phyloP scores from a whole-genome alignment of 768 basidiomycete genomes.

The Auriculariales sp. region DNA sequence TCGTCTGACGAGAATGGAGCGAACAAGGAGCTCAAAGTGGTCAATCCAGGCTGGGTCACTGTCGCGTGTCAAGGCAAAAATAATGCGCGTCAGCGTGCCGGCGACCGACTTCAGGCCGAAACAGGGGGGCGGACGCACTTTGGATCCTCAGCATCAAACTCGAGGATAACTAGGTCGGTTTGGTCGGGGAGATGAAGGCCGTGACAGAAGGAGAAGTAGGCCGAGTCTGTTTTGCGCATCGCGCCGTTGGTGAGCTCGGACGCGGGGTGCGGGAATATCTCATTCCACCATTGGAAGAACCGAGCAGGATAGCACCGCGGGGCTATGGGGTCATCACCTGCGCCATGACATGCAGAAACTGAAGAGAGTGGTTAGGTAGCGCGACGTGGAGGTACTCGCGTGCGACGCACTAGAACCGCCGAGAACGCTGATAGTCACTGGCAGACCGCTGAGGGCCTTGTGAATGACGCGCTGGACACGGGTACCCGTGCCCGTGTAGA shows the following conservation, averaged over 20 bases:
- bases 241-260: constrained; percentile 97
- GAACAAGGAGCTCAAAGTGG: constrained; percentile 84
- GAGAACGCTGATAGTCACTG: constrained; percentile 78
- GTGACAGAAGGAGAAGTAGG: constrained; percentile 91
- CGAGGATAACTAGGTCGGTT: constrained; percentile 88
- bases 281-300: constrained; percentile 97
- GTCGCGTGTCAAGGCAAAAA: too few species aligned
- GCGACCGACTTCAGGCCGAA: constrained; percentile 1
- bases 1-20: constrained; percentile 78
- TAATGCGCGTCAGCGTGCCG: constrained; percentile 1
- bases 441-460: constrained; percentile 70
- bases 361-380: constrained; percentile 6
- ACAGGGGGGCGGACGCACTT: constrained; percentile 37
- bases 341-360: constrained; percentile 91
- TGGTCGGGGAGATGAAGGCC: constrained; percentile 86
- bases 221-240: constrained; percentile 79
- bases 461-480: constrained; percentile 71
- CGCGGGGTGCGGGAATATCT: constrained; percentile 93
- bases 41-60: constrained; percentile 62
- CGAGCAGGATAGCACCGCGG: constrained; percentile 81
- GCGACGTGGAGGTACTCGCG: not conserved
- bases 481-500: constrained; percentile 69
- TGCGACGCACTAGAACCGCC: constrained; percentile 61
- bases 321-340: constrained; percentile 80
- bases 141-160: constrained; percentile 84